Evolutionary conservation across 148 eudicot genomes (phyloP).

Genomic region (Amaranthus palmeri): DNA sequence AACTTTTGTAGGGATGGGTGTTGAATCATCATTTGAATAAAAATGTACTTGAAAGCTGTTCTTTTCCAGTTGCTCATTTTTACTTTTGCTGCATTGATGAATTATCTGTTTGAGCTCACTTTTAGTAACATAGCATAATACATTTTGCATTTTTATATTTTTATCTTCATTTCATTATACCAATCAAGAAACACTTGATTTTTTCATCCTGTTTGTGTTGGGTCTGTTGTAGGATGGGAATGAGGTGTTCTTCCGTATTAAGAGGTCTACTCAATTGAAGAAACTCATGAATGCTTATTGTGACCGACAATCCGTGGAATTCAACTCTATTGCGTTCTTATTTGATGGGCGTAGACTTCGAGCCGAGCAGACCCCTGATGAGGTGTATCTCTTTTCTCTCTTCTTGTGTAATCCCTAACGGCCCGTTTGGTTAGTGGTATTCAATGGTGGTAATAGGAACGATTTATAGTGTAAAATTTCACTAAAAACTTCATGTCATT

Average conservation of each 20-base stretch:
- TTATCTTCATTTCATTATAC: background rate
- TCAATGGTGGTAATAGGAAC: no score
- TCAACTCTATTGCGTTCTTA: conserved; percentile 49
- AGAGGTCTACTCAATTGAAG: conserved; percentile 51
- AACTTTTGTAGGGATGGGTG: background rate
- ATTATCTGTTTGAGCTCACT: background rate
- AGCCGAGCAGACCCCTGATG: conserved; percentile 62
- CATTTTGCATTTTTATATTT: background rate
- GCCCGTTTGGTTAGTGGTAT: no score
- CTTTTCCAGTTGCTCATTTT: background rate
- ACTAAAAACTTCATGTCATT: no score
- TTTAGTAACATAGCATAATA: background rate
- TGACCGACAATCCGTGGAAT: conserved; percentile 54
- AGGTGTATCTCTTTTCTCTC: conserved; percentile 27
- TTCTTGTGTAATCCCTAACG: background rate
- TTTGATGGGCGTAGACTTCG: conserved; percentile 66
- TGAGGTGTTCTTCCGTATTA: conserved; percentile 58
- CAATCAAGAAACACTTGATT: background rate
- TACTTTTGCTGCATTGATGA: background rate
- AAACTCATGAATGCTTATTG: conserved; percentile 52
- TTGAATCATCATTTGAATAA: background rate
- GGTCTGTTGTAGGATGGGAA: conserved; percentile 42
- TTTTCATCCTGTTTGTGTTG: conserved; percentile 1
- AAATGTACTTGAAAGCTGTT: background rate
- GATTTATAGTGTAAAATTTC: no score